Base-by-base conservation (phyloP, 1,139 yeast species). In the Yamadazyma siamensis region DNA sequence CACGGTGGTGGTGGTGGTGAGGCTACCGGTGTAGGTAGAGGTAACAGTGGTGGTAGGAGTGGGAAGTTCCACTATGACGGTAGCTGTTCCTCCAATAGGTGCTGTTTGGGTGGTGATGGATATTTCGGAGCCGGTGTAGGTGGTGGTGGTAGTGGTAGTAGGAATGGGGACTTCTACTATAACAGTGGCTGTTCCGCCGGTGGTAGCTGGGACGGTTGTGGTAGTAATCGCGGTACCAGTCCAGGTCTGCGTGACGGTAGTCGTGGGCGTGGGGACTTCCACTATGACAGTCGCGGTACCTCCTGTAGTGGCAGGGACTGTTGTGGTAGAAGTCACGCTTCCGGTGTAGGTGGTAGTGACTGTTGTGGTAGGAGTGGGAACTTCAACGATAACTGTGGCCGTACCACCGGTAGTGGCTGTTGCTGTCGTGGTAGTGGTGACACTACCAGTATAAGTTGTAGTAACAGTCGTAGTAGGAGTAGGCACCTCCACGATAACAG, bases 151-250 rank as follows among this genome's bases (percentile, higher is more conserved):
- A 6, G 33, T 30, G 12, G 33, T 26, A 12, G 25, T 21, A 15
- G 34, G 31, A 28, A 19, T 15, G 12, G 34, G 32, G 5, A 31
- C 32, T 11, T 28, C 18, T 7, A 31, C 31, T 5, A 31, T 17
- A 2, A 49, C 49, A 19, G 44, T 36, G 27, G 37, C 42, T 10
- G 50, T 45, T 5, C 38, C 44, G 15, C 35, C 40, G 6, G 26
- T 22, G 5, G 35, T 34, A 12, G 42, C 31, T 3, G 44, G 36
- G 4, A 18, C 15, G 6, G 42, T 35, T 5, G 41, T 36, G 11
- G 29, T 29, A 17, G 55, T 39, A 39, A 14, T 43, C 43, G 12
- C 29, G 25, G 19, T 26, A 15, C 29, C 33, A 26, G 22, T 34
- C 20, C 10, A 8, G 15, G 19, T 31, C 15, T 43, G 32, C 6